Conservation (phyloP, 1,284 basidiomycete genomes). For the Phylloboletellus chloephorus region DNA sequence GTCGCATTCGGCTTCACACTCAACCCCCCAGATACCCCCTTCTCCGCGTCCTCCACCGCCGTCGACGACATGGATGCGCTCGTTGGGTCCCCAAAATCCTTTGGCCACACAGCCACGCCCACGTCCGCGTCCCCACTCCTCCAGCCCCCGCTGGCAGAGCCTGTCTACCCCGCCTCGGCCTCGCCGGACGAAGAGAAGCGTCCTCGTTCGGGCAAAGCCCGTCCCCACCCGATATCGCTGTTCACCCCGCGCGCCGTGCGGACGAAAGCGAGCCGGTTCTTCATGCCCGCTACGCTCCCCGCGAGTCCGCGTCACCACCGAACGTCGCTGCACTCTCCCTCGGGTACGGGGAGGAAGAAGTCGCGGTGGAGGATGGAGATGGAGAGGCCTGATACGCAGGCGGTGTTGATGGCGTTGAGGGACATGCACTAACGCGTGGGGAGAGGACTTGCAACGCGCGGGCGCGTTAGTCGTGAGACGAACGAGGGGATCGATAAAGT, state of each 20-base stretch:
- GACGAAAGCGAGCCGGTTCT: constrained; percentile 13
- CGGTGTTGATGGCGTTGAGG: constrained; percentile 16
- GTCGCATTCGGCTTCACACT: background rate
- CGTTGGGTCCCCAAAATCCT: no score
- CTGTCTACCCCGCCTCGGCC: background rate
- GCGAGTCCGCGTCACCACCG: no score
- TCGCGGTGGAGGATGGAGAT: constrained; percentile 19
- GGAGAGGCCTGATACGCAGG: constrained; percentile 20
- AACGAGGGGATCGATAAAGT: background rate
- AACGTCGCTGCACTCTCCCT: background rate
- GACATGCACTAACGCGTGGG: constrained; percentile 8
- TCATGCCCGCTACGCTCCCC: constrained; percentile 9
- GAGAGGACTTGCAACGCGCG: constrained; percentile 10
- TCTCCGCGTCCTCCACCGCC: constrained; percentile 17
- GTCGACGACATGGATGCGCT: constrained; percentile 1
- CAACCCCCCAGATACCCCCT: background rate
- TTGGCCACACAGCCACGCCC: no score
- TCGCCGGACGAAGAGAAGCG: background rate
- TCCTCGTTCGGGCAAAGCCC: background rate
- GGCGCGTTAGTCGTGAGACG: background rate
- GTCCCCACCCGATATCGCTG: constrained; percentile 11
- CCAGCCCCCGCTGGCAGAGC: no score
- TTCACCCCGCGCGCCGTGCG: constrained; percentile 8
- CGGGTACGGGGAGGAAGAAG: background rate
- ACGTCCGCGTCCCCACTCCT: no score